Percentiles rank a stretch among this genome's conserved stretches.
Evolutionary conservation across 305 asterid genomes (phyloP).

Genomic region (Fraxinus velutina): DNA sequence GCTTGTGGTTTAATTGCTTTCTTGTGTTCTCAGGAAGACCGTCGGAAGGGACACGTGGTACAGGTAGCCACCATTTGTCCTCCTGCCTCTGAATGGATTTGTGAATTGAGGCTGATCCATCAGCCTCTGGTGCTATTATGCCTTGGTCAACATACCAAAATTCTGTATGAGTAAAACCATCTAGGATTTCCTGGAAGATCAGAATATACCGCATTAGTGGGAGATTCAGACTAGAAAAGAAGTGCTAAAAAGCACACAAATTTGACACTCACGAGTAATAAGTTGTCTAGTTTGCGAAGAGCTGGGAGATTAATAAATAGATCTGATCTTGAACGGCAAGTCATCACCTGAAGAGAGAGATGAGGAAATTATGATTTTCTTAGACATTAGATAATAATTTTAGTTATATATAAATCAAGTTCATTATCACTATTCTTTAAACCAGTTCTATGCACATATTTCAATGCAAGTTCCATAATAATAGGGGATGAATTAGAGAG

Average conservation of each 20-base stretch:
- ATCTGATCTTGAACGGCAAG: conserved; percentile 73
- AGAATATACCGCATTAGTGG: background rate
- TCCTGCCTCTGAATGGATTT: conserved; percentile 61
- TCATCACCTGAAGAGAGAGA: conserved; percentile 35
- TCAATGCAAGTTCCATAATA: background rate
- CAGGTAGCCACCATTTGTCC: conserved; percentile 98
- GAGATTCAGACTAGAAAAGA: background rate
- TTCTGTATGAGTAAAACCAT: conserved; percentile 64
- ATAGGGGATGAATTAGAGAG: background rate
- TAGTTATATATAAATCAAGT: background rate
- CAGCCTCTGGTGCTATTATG: conserved; percentile 49
- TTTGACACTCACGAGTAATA: conserved; percentile 69
- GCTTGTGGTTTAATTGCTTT: conserved; percentile 54
- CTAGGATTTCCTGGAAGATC: conserved; percentile 62
- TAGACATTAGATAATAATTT: background rate
- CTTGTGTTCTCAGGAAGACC: conserved; percentile 66
- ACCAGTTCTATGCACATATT: background rate
- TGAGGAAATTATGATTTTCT: background rate
- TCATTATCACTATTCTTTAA: background rate
- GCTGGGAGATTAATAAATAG: conserved; percentile 77
- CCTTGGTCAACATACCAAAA: conserved; percentile 96
- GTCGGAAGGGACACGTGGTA: conserved; percentile 78
- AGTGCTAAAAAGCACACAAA: background rate
- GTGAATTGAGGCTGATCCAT: conserved; percentile 60
- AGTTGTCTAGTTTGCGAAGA: conserved; percentile 79